Conservation (phyloP, 495 filamentous ascomycete genomes). For the Neurospora terricola region DNA sequence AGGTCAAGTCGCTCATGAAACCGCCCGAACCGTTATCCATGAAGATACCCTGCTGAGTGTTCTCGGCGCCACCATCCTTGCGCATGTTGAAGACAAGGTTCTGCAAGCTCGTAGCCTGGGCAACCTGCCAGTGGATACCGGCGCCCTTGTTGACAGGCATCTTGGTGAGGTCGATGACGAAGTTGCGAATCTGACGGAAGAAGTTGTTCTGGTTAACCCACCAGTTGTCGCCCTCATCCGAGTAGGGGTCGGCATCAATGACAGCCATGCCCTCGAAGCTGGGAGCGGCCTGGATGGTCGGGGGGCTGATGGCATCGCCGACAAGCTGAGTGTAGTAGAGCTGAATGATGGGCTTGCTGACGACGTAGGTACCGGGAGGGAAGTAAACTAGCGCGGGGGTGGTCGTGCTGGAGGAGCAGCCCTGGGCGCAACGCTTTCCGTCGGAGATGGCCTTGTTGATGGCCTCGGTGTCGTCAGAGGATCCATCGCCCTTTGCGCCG, state of each 20-base stretch:
- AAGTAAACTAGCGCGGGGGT: slow-evolving; percentile 72
- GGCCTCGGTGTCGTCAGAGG: slow-evolving; percentile 77
- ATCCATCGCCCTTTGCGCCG: slow-evolving; percentile 51
- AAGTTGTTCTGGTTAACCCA: slow-evolving; percentile 98
- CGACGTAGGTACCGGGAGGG: slow-evolving; percentile 65
- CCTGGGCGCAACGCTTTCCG: slow-evolving; percentile 64
- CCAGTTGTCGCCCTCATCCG: slow-evolving; percentile 42
- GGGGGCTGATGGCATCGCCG: slow-evolving; percentile 57
- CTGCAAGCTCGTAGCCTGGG: slow-evolving; percentile 85
- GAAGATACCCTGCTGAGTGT: slow-evolving; percentile 83
- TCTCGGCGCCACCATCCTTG: slow-evolving; percentile 53
- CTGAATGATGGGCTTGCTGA: slow-evolving; percentile 57
- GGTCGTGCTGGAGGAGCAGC: slow-evolving; percentile 74
- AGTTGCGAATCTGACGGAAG: slow-evolving; percentile 92
- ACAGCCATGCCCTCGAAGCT: slow-evolving; percentile 77
- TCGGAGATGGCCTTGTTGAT: slow-evolving; percentile 77
- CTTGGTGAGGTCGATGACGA: slow-evolving; percentile 74
- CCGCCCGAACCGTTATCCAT: slow-evolving; percentile 95
- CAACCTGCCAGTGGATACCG: slow-evolving; percentile 97
- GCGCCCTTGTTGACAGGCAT: slow-evolving; percentile 55
- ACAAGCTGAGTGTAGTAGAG: slow-evolving; percentile 77
- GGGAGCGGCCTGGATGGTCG: slow-evolving; percentile 66
- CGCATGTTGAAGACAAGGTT: slow-evolving; percentile 89
- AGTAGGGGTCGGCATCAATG: slow-evolving; percentile 84
- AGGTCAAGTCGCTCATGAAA: slow-evolving; percentile 77